Base-by-base conservation (phyloP, 805 yeast species). In the Ogataea zsoltii region DNA sequence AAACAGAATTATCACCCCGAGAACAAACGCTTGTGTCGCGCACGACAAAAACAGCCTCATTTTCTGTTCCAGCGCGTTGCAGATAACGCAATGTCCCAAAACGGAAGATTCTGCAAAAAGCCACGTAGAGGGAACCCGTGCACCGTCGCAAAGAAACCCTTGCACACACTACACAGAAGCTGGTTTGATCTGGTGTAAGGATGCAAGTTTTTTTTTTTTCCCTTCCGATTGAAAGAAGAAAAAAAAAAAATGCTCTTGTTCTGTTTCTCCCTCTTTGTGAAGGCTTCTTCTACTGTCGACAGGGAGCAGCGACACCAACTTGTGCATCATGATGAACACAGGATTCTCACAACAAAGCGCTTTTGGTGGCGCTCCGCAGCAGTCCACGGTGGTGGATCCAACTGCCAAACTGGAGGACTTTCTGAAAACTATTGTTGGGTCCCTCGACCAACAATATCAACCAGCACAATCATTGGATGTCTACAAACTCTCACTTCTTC, bases 401-500 rank as follows among this genome's bases (percentile, higher is more conserved):
- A 57, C 61, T 1, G 41, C 41, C 17, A 53, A 54, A 36, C 44
- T 60, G 12, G 66, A 63, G 17, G 51, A 49, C 16, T 59, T 57
- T 31, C 44, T 63, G 15, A 60, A 57, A 30, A 33, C 55, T 19
- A 38, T 62, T 3, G 37, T 63, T 14, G 54, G 53, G n/a, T 49
- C 67, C 3, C 48, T 64, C 10, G 68, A 64, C 39, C 42, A 35
- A 29, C 53, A 49, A 37, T 50, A 40, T 26, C 41, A 36, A 34
- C 52, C 44, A 29, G 47, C 55, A 26, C 57, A 55, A 41, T 38
- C 55, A 19, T 45, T 51, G 14, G 62, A 48, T 35, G 49, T 12
- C 7, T 56, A 55, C 44, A 51, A 53, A 38, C 18, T 51, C 1
- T 32, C 56, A 13, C 55, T 65, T 11, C 41, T 76, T 3, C 80